Evolutionary conservation across 148 eudicot genomes (phyloP), one percentile per base, ranked within the genome.

Genomic region (Persicaria maculosa): DNA sequence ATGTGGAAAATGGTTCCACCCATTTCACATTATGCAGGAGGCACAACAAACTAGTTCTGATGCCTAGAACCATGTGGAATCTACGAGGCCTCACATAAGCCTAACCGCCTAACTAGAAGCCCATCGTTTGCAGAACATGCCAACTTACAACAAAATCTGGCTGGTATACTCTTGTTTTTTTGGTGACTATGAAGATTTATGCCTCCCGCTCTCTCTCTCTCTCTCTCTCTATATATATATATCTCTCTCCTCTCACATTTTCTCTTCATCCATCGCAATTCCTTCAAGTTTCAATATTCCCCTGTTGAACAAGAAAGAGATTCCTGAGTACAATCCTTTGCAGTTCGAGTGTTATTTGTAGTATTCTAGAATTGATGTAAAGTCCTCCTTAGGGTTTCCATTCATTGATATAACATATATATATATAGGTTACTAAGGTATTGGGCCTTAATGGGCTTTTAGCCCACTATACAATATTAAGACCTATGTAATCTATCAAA

Each of bases 201-300:
- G 5, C 69, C 40, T 40, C 45, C 45, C 31, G 5, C 68, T 62
- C 68, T 31, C 36, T 58, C 19, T n/a, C n/a, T n/a, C n/a, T n/a
- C n/a, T n/a, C n/a, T n/a, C n/a, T n/a, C n/a, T n/a, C n/a, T n/a
- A n/a, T n/a, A n/a, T 22, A 22, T 57, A 7, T 57, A 17, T 57
- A 14, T 65, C 12, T 64, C 17, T 4, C 69, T 65, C 69, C 69
- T 14, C 69, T 65, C 46, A 65, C 69, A 65, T 36, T 65, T 65
- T 14, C 69, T 2, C 69, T 36, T 65, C 46, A 17, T 12, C 19
- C n/a, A 31, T 11, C 46, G 36, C 17, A 65, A 61, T 7, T 58
- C 36, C 36, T 58, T 16, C 4, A 15, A 40, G 14, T 65, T 40
- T 12, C 7, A 61, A 3, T 61, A 6, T 9, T 22, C n/a, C n/a